Evolutionary conservation across 192 early-diverging fungal genomes (phyloP), one percentile per base, ranked within the genome.

Genomic region (Dispira parvispora): DNA sequence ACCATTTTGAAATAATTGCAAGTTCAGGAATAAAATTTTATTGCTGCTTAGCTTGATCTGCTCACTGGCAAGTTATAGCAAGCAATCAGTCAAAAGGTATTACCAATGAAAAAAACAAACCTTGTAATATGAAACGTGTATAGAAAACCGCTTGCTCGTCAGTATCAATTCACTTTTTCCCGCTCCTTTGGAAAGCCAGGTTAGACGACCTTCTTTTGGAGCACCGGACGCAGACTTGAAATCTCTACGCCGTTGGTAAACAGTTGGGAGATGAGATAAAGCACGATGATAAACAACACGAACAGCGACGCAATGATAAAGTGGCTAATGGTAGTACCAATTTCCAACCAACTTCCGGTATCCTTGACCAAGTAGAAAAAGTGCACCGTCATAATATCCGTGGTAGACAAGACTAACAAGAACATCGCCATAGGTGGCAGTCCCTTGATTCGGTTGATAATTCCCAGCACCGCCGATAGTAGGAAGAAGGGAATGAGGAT

Each of bases 281-380:
- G 74, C 32, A 91, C 69, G 43, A 93, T 91, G 45, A 88, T 88
- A 67, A 97, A 94, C 44, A 97, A 78, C 52, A 91, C 84, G 80
- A 97, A 92, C 60, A 89, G 72, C n/a, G 81, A 83, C 11, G 90
- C 84, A 67, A 97, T 97, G 63, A 89, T 86, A 72, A 94, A 97
- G 68, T 97, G 94, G 62, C 86, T 88, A 67, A 97, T 97, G 52
- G 87, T 89, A 50, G 90, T 93, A 25, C 94, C 94, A 68, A 97
- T 97, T 72, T 97, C 94, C 32, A 97, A 73, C 94, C 94, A 97
- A 55, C 83, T 86, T 12, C 94, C 94, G 68, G 83, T 75, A 74
- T 97, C 94, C 18, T 80, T 67, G 43, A 97, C 94, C 49, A 95
- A 77, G 64, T 88, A 97, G 68, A 97, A 97, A 68, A 97, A 97